A percentile compares a stretch with the other conserved stretches of the same genome.
Conservation (phyloP, 2,329 filamentous ascomycete genomes). For the Paecilomyces sp. region DNA sequence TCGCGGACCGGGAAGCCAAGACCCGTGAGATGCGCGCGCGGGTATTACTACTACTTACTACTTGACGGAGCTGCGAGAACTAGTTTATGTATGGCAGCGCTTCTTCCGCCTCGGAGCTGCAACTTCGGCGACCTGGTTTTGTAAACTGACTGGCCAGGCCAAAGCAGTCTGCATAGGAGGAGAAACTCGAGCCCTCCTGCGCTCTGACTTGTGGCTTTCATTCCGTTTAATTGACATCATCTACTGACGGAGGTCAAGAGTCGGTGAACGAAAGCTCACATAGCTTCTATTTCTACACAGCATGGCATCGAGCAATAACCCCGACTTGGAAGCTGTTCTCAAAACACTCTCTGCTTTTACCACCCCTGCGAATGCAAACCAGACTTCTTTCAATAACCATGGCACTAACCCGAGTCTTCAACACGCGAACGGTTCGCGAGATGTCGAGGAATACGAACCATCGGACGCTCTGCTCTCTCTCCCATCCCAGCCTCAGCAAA, state of each 20-base stretch:
- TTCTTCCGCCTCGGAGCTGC: slow-evolving; percentile 1
- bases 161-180: neutral
- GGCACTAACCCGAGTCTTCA: neutral
- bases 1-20: slow-evolving; percentile 1
- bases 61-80: neutral
- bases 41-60: neutral
- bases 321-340: slow-evolving; percentile 36
- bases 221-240: neutral
- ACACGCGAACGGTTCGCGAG: neutral
- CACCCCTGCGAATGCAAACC: slow-evolving; percentile 9
- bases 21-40: slow-evolving; percentile 1
- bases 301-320: slow-evolving; percentile 18
- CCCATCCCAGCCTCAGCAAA: neutral
- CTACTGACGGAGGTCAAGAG: neutral
- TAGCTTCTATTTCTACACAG: neutral
- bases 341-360: slow-evolving; percentile 32
- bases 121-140: neutral
- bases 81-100: neutral
- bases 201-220: neutral
- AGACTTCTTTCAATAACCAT: neutral
- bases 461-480: slow-evolving; percentile 7
- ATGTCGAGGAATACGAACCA: slow-evolving; percentile 14
- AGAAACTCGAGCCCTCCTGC: neutral
- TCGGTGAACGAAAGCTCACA: neutral
- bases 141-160: neutral